phyloP scores from a whole-genome alignment of 306 rosid species.

The Senna siamea region DNA sequence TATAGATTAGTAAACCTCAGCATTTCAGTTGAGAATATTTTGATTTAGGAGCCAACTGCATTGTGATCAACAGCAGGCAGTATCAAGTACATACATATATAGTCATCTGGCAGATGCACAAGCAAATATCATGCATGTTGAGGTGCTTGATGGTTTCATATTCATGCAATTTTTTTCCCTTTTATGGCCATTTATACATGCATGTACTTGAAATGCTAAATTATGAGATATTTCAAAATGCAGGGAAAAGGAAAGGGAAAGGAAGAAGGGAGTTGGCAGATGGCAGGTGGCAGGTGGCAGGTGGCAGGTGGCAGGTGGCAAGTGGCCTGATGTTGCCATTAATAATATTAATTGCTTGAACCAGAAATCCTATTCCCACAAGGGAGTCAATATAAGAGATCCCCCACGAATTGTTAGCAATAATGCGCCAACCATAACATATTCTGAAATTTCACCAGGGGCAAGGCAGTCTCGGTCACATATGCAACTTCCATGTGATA shows the following conservation, averaged over 20 bases:
- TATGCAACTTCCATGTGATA: neutral
- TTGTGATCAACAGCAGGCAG: neutral
- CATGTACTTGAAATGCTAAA: neutral
- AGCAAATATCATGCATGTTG: neutral
- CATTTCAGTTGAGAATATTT: neutral
- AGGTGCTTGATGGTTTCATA: conserved; percentile 2
- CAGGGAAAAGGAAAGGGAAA: too few relatives aligned
- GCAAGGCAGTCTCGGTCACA: neutral
- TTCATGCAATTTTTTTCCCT: neutral
- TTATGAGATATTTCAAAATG: too few relatives aligned
- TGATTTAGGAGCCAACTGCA: neutral
- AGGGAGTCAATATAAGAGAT: conserved; percentile 2
- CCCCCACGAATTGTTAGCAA: neutral
- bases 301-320: neutral
- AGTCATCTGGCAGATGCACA: neutral
- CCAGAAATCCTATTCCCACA: conserved; percentile 7
- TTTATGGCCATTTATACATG: too few relatives aligned
- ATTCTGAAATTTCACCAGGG: neutral
- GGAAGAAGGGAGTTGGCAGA: too few relatives aligned
- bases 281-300: too few relatives aligned
- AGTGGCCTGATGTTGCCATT: conserved; percentile 16
- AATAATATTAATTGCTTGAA: conserved; percentile 26
- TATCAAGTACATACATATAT: neutral
- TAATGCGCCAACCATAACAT: neutral
- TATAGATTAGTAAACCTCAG: conserved; percentile 1